Conservation (phyloP, 1,284 basidiomycete genomes). For the Fomes fomentarius region DNA sequence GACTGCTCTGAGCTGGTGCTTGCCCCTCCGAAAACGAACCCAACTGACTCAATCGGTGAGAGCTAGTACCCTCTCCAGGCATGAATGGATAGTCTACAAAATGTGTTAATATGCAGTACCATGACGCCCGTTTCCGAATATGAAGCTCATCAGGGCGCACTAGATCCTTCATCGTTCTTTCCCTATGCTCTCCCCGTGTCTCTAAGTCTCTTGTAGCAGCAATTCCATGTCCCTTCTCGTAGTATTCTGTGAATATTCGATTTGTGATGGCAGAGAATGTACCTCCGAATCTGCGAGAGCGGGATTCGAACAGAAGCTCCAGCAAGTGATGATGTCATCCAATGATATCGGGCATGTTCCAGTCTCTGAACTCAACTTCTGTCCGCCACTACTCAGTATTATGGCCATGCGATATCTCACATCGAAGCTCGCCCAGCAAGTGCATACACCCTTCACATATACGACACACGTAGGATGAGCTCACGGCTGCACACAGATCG, state of each 20-base stretch:
- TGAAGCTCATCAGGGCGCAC: too few species aligned
- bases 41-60: too few species aligned
- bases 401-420: slow-evolving; percentile 81
- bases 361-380: not conserved
- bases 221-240: too few species aligned
- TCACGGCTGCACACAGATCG: slow-evolving; percentile 60
- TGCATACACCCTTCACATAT: too few species aligned
- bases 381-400: slow-evolving; percentile 10
- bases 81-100: too few species aligned
- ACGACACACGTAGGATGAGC: too few species aligned
- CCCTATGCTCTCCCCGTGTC: too few species aligned
- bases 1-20: slow-evolving; percentile 18
- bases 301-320: not conserved
- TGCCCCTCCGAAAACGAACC: not conserved
- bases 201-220: too few species aligned
- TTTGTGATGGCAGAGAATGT: not conserved
- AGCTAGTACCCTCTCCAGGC: too few species aligned
- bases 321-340: not conserved
- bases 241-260: not conserved
- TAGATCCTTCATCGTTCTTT: too few species aligned
- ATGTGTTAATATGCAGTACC: too few species aligned
- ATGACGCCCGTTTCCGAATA: too few species aligned
- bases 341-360: not conserved
- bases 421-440: slow-evolving; percentile 82
- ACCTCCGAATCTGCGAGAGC: not conserved